A percentile compares a stretch with the other conserved stretches of the same genome.
These are phyloP conservation scores for Pseudogymnoascus sp. DNA, from an alignment of 2,329 filamentous ascomycete species.

Conservation along the genomic window DNA sequence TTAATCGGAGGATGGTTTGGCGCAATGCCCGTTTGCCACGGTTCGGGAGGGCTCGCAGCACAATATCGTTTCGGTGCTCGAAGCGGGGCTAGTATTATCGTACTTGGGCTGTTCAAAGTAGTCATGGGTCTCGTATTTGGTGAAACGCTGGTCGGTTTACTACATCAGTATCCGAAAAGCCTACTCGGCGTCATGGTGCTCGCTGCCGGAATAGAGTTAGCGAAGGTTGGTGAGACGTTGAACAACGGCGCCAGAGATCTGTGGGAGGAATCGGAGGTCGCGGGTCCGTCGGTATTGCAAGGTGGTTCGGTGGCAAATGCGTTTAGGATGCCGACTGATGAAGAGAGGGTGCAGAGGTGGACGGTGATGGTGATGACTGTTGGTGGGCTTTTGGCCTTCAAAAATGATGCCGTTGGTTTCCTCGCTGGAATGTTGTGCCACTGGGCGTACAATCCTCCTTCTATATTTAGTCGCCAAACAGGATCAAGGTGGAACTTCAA, in stretches of 20 bases:
- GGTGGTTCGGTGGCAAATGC: constrained; percentile 24
- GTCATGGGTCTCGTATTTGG: constrained; percentile 68
- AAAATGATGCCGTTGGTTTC: constrained; percentile 85
- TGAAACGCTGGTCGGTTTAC: constrained; percentile 60
- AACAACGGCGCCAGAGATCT: constrained; percentile 61
- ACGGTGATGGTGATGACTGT: constrained; percentile 85
- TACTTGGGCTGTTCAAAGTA: constrained; percentile 71
- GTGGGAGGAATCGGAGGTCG: constrained; percentile 45
- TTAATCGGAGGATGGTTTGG: constrained; percentile 83
- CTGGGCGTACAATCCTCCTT: constrained; percentile 46
- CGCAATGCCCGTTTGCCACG: constrained; percentile 92
- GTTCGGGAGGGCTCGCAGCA: constrained; percentile 80
- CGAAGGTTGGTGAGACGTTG: constrained; percentile 74
- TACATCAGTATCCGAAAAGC: constrained; percentile 65
- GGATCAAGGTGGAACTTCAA: not conserved
- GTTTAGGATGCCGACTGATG: constrained; percentile 50
- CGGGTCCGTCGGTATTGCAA: not conserved
- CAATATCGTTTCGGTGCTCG: constrained; percentile 89
- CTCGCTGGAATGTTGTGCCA: constrained; percentile 73
- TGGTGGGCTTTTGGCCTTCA: constrained; percentile 73
- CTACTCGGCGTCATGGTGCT: constrained; percentile 84
- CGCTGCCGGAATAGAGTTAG: constrained; percentile 79
- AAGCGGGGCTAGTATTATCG: constrained; percentile 73
- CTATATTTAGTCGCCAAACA: not conserved
- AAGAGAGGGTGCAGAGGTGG: constrained; percentile 69